phyloP scores from a whole-genome alignment of 495 filamentous ascomycete species.

The Hypoxylon perforatum region DNA sequence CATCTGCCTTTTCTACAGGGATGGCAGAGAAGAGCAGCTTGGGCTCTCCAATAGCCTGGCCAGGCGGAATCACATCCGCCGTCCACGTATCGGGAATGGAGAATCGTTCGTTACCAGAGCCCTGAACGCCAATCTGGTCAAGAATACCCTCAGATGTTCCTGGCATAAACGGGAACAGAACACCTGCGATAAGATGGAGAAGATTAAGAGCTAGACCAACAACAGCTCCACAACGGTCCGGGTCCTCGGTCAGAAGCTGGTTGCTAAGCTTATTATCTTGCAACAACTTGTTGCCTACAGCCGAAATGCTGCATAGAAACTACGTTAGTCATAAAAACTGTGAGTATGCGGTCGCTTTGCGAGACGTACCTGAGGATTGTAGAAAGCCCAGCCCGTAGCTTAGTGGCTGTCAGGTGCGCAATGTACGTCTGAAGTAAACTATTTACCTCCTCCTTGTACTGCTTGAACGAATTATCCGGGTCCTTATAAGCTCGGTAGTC shows the following conservation, averaged over 20 bases:
- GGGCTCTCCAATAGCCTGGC: conserved; percentile 85
- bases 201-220: conserved; percentile 85
- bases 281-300: conserved; percentile 81
- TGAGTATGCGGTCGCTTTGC: background rate
- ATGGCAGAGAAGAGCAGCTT: conserved; percentile 86
- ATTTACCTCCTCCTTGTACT: conserved; percentile 66
- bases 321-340: conserved; percentile 8
- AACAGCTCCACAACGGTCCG: conserved; percentile 78
- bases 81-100: conserved; percentile 81
- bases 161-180: conserved; percentile 87
- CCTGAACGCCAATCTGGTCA: conserved; percentile 66
- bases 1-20: conserved; percentile 80
- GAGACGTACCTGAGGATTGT: conserved; percentile 63
- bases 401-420: conserved; percentile 76
- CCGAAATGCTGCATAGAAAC: conserved; percentile 63
- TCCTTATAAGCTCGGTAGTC: conserved; percentile 70
- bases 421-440: conserved; percentile 73
- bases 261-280: conserved; percentile 88
- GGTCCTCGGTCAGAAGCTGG: conserved; percentile 75
- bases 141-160: conserved; percentile 79
- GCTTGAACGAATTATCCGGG: conserved; percentile 53
- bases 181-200: conserved; percentile 78
- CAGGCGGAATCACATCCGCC: conserved; percentile 68
- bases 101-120: conserved; percentile 61
- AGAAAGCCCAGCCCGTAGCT: conserved; percentile 77